Percentiles rank a stretch among this genome's conserved stretches.
phyloP scores from a whole-genome alignment of 345 rosid genomes.

The Abelmoschus esculentus region DNA sequence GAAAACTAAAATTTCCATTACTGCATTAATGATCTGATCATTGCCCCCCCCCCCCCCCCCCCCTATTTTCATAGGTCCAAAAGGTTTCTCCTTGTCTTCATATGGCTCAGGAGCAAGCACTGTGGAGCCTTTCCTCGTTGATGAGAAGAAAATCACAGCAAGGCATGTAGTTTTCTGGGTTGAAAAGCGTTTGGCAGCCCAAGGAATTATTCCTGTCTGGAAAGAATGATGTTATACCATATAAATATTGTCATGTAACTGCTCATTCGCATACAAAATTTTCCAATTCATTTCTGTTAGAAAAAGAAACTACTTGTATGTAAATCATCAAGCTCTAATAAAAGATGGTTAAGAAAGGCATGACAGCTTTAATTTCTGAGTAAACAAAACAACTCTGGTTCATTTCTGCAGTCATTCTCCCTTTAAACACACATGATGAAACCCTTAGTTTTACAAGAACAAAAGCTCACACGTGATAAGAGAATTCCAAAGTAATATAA shows the following conservation, averaged over 20 bases:
- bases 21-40: neutral
- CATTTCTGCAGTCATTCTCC: no score
- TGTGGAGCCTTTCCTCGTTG: slow-evolving; percentile 87
- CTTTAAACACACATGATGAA: no score
- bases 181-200: slow-evolving; percentile 91
- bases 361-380: no score
- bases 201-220: slow-evolving; percentile 89
- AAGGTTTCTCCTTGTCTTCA: slow-evolving; percentile 75
- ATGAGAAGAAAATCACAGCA: slow-evolving; percentile 80
- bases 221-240: slow-evolving; percentile 24
- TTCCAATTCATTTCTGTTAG: neutral
- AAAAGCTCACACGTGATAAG: no score
- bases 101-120: slow-evolving; percentile 72
- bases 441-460: no score
- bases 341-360: neutral
- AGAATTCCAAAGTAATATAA: neutral
- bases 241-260: neutral
- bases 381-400: no score
- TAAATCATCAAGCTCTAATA: neutral
- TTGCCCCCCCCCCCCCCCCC: neutral
- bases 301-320: no score
- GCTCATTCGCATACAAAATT: neutral
- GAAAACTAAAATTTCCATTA: neutral
- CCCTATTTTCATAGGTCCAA: slow-evolving; percentile 45
- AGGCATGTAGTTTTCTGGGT: slow-evolving; percentile 84